Percentiles rank a stretch among this genome's conserved stretches.
Conservation (phyloP, 2,329 filamentous ascomycete genomes). For the Aspergillus oerlinghausenensis region DNA sequence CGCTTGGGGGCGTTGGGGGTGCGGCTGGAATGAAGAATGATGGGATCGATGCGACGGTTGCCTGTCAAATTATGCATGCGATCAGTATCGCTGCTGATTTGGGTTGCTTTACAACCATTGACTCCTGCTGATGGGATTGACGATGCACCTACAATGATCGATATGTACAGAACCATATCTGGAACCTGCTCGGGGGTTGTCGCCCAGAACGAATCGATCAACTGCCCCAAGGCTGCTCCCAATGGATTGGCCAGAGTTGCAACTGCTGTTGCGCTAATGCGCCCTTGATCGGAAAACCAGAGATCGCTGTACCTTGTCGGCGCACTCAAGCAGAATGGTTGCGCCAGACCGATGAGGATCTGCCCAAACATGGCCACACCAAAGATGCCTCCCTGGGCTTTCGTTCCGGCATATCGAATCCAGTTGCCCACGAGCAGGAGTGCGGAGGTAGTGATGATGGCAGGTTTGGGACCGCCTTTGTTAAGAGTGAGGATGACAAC, state of each 20-base stretch:
- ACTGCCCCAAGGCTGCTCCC: slow-evolving; percentile 80
- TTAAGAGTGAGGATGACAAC: slow-evolving; percentile 73
- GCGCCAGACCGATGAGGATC: slow-evolving; percentile 80
- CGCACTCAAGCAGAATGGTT: slow-evolving; percentile 86
- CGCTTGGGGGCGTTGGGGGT: slow-evolving; percentile 72
- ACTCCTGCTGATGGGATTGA: neutral
- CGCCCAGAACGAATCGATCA: slow-evolving; percentile 77
- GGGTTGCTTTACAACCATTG: neutral
- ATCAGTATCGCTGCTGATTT: neutral
- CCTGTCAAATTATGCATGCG: slow-evolving; percentile 33
- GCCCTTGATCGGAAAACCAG: slow-evolving; percentile 83
- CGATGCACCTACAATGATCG: slow-evolving; percentile 65
- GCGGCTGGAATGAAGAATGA: slow-evolving; percentile 73
- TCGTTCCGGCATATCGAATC: slow-evolving; percentile 75
- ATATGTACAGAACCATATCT: slow-evolving; percentile 76
- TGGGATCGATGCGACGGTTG: slow-evolving; percentile 63
- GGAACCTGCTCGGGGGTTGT: slow-evolving; percentile 62
- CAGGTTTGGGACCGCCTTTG: slow-evolving; percentile 67
- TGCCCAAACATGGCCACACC: slow-evolving; percentile 84
- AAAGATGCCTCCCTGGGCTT: slow-evolving; percentile 58
- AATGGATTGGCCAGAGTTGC: slow-evolving; percentile 84
- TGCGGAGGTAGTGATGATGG: slow-evolving; percentile 68
- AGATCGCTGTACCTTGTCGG: slow-evolving; percentile 88
- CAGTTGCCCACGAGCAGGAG: slow-evolving; percentile 82
- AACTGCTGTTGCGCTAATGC: slow-evolving; percentile 82